Base-by-base conservation (phyloP, 352 stramenopile genomes). In the Pythium aquatile region DNA sequence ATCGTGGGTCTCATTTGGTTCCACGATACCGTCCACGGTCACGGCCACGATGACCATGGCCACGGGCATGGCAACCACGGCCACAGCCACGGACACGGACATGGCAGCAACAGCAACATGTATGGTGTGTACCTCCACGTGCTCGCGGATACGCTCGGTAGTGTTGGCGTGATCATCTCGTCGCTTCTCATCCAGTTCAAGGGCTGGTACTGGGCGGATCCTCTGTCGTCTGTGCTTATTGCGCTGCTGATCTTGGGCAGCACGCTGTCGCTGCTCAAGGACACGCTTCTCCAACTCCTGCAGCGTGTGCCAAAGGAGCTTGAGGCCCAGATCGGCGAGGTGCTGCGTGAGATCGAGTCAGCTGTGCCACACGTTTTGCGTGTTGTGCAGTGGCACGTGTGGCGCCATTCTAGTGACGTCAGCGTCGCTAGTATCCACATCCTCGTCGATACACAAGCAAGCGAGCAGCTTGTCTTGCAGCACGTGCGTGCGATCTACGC, bases 71-170 rank as follows among this genome's bases (percentile, higher is more conserved):
- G 70, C 33, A 70, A 69, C 9, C 84, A 95, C 37, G 73, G 74
- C 6, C 83, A 93, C 65, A 83, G 76, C 42, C 82, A 94, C 26
- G 70, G 70, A 35, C 80, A 82, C 40, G 55, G 62, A 10, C 81
- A 91, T 39, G 76, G 80, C 51, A 82, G 73, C 54, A 96, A 94
- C 66, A 89, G 75, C 60, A 97, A 97, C 73, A 94, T 97, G 79
- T 89, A 97, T 64, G 90, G 87, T 10, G 88, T 97, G 16, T 96
- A 97, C 47, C 75, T 97, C 29, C 90, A 97, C 60, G 86, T 97
- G 26, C 65, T 96, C 49, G 88, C 88, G 1, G 90, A 97, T 61
- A 93, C 89, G 14, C 73, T 97, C 30, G 90, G 90, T 20, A 96
- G 86, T 64, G 76, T 97, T 11, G 89, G 88, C 13, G 90, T 97